Base-by-base conservation (phyloP, 176 grass and related monocot species). In the Lolium perenne region DNA sequence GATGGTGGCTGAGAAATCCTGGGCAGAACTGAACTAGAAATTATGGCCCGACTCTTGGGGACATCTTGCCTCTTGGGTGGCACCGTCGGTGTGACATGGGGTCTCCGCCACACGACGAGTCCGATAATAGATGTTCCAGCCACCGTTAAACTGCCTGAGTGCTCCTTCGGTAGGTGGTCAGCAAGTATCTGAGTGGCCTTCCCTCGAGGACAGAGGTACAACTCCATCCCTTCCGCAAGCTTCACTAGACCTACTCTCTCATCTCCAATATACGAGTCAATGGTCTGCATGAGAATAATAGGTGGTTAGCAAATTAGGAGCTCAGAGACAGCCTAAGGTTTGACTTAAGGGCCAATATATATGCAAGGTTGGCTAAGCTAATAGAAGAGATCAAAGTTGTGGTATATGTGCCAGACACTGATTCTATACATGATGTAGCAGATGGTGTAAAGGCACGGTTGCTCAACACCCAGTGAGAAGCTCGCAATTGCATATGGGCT, bases 401-500 rank as follows among this genome's bases (percentile, higher is more conserved):
- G 0, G 95, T 93, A 9, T 95, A 98, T 73, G 65, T 83, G 56
- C 87, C 93, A 47, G 87, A 93, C 76, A 95, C 76, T 67, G 90
- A 92, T 49, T 86, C 73, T 4, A 91, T 93, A 62, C 89, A 90
- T 46, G 90, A 97, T 71, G 92, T 97, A 74, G 95, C 94, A 82
- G 86, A 97, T 64, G 91, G 95, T 80, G 86, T 92, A 8, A 98
- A 93, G 78, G 89, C 85, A 41, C 86, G 87, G 48, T 82, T 95
- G 16, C 88, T 98, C 32, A 83, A 76, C 46, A 91, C 83, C 18
- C 93, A 98, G 89, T 6, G 93, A 98, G 91, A 98, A 88, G 77
- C 87, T 98, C 45, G 91, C 76, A 1, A 85, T 94, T 70, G 80
- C 93, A 45, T 93, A 89, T 77, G 88, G 91, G 62, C 93, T 98